Evolutionary conservation across 805 yeast species (phyloP), one percentile per base, ranked within the genome.

Genomic region (Cyberlindnera galapagoensis): DNA sequence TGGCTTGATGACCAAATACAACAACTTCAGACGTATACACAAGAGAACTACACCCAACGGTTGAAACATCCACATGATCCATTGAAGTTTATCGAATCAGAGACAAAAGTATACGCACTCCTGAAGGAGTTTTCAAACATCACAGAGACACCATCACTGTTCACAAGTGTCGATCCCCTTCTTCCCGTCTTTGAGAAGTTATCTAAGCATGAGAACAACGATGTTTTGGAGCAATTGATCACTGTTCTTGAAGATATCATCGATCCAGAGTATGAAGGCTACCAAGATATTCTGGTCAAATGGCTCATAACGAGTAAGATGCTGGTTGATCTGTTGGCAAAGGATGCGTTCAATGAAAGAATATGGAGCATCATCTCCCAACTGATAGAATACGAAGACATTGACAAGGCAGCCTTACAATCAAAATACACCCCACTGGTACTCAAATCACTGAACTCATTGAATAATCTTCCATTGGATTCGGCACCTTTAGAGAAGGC

Each of bases 51-150:
- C 4, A n/a, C 28, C n/a, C 39, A 34, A 7, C 27, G 50, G 7
- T 13, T 9, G 18, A 37, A 30, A 18, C 25, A 29, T 21, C 32
- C 44, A 1, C 24, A 15, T 12, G 49, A 47, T 3, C 49, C 52
- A 6, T 10, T 40, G 17, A 36, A 33, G 35, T 46, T 46, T 21
- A 11, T 41, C 4, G 45, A 46, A 3, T 40, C 49, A 3, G 51
- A 46, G 17, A 34, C 38, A 2, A 9, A 24, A 6, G 27, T 46
- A 4, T 36, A 40, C 18, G 36, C 38, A 1, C 34, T 28, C n/a
- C 24, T 44, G 14, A 43, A 44, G 18, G 40, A 44, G 5, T 29
- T 46, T 7, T 34, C 48, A 3, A 42, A 36, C 26, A 19, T 44
- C n/a, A 42, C 46, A 13, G 36, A 39, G 18, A 16, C 37, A 2